phyloP scores from a whole-genome alignment of 805 yeast genomes.

The Yarrowia sp. region DNA sequence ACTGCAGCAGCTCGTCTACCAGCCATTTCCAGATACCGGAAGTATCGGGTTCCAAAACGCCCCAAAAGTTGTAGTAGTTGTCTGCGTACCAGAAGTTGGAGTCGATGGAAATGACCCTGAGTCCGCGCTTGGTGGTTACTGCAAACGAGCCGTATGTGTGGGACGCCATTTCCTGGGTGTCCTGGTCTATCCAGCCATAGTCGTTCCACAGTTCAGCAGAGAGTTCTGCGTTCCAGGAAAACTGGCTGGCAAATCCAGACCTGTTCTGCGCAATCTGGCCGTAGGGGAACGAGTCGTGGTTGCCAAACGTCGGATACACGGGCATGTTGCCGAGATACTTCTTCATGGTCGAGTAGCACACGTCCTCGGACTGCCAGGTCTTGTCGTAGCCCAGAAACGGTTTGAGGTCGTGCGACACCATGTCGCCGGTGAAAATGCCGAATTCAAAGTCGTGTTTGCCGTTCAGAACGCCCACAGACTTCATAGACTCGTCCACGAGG shows the following conservation, averaged over 20 bases:
- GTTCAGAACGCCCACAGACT: background rate
- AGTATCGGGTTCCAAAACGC: background rate
- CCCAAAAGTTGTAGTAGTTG: conserved; percentile 5
- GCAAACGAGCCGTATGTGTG: conserved; percentile 6
- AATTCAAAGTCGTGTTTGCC: background rate
- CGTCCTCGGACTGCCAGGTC: background rate
- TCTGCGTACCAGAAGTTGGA: background rate
- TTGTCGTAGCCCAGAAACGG: background rate
- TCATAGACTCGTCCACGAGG: background rate
- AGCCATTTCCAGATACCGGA: background rate
- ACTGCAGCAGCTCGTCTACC: conserved; percentile 1
- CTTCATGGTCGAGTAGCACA: background rate
- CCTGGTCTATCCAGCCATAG: background rate
- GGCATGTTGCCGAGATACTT: conserved; percentile 3
- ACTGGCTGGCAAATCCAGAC: background rate
- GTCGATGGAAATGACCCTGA: conserved; percentile 2
- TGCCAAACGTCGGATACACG: background rate
- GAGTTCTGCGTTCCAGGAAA: background rate
- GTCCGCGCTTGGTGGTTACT: background rate
- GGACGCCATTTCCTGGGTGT: background rate
- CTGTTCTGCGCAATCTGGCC: background rate
- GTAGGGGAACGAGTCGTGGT: conserved; percentile 9
- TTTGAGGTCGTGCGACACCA: conserved; percentile 1
- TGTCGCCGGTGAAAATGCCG: conserved; percentile 2
- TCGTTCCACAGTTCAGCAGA: conserved; percentile 5